Base-by-base conservation (phyloP, 305 asterid genomes). In the Andrographis paniculata region DNA sequence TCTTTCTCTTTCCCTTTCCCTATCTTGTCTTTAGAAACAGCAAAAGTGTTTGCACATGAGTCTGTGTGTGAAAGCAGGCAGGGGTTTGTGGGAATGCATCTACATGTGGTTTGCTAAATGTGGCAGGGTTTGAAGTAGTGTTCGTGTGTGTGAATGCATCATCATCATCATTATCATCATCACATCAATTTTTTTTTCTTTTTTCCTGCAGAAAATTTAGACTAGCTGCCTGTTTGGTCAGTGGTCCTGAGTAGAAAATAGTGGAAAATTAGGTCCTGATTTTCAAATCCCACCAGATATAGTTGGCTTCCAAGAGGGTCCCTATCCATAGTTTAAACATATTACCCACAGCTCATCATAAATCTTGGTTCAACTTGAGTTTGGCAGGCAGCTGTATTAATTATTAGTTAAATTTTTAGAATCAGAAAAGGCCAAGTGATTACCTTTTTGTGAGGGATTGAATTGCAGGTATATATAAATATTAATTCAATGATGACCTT, bases 41-140 rank as follows among this genome's bases (percentile, higher is more conserved):
- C 14, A 33, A 33, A 33, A 5, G 8, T 33, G 4, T 7, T 5
- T 6, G 4, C 12, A 13, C 4, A 33, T 27, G 33, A 10, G 10
- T 5, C 33, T 10, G 33, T 73, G 80, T 72, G 82, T 61, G 72
- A 45, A 59, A 61, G 17, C 43, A 58, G 73, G 66, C 61, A 62
- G 55, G 65, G 13, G 12, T 35, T 45, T 31, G 59, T 62, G 65
- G 67, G 62, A 65, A 64, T 47, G 70, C 67, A 61, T 68, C 68
- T 48, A 68, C 54, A 28, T 37, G 71, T 35, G 67, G 62, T 47
- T 7, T 56, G 65, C 61, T 43, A 62, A 64, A 50, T 48, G 37
- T 27, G 66, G 72, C 65, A 50, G 40, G 62, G 43, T 50, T 61
- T 60, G 21, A 49, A 45, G 50, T 58, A 45, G 21, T 45, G 46